phyloP scores from a whole-genome alignment of 495 filamentous ascomycete species.

The Podospora tetraspora region DNA sequence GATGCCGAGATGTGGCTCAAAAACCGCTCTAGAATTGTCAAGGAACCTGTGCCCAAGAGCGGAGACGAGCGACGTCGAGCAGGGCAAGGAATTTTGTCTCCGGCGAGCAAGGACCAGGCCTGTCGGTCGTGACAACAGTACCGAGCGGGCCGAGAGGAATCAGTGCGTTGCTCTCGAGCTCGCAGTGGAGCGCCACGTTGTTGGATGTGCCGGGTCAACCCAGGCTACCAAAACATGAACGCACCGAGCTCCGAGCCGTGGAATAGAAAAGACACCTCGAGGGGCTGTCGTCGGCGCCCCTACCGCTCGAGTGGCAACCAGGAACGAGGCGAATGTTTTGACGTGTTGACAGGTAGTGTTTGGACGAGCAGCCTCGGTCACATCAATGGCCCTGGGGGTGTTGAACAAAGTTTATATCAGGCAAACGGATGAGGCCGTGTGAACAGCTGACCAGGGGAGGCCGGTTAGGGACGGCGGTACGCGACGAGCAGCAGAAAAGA shows the following conservation, averaged over 20 bases:
- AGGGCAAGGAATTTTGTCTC: constrained; percentile 23
- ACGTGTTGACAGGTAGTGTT: neutral
- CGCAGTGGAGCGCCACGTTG: neutral
- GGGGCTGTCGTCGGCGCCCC: neutral
- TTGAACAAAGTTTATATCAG: neutral
- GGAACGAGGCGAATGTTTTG: neutral
- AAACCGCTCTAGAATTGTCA: neutral
- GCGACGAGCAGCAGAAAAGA: constrained; percentile 15
- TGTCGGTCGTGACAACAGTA: constrained; percentile 13
- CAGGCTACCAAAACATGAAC: constrained; percentile 2
- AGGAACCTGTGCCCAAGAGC: constrained; percentile 18
- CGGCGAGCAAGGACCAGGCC: constrained; percentile 24
- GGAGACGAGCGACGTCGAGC: constrained; percentile 24
- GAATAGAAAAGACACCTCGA: neutral
- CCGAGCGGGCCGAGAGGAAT: constrained; percentile 18
- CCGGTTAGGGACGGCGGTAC: constrained; percentile 18
- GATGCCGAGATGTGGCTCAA: neutral
- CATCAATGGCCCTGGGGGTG: neutral
- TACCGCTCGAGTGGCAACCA: neutral
- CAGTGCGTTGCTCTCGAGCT: constrained; percentile 3
- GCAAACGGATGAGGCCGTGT: neutral
- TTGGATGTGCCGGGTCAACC: neutral
- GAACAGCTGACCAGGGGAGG: constrained; percentile 16
- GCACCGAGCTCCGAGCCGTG: neutral
- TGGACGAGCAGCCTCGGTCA: neutral